These are phyloP conservation scores for Thermoascus crustaceus DNA, from an alignment of 2,329 filamentous ascomycete genomes.

Conservation along the genomic window DNA sequence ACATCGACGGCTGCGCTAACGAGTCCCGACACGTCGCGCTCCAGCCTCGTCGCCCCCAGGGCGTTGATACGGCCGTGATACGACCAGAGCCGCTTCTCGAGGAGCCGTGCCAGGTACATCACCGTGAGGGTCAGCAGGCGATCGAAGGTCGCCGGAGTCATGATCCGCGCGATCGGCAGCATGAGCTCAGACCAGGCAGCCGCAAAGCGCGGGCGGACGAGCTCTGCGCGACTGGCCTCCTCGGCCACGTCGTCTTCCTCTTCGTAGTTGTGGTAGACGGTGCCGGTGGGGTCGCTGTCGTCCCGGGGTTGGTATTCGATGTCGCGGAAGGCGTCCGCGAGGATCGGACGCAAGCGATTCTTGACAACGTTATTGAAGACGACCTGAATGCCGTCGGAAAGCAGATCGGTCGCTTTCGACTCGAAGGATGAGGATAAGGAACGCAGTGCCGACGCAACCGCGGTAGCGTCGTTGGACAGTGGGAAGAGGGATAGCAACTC, in stretches of 20 bases:
- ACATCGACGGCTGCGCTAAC: constrained; percentile 44
- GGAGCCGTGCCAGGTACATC: constrained; percentile 62
- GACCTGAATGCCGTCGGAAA: constrained; percentile 75
- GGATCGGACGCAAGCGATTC: constrained; percentile 70
- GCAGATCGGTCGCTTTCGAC: constrained; percentile 69
- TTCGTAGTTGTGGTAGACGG: constrained; percentile 37
- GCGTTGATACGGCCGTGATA: constrained; percentile 72
- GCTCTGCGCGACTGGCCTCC: constrained; percentile 45
- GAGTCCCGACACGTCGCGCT: constrained; percentile 73
- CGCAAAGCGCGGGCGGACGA: constrained; percentile 73
- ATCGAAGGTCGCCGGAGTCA: constrained; percentile 69
- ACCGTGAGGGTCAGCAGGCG: constrained; percentile 68
- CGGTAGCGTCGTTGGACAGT: constrained; percentile 64
- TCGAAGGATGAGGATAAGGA: constrained; percentile 65
- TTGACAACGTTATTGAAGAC: constrained; percentile 84
- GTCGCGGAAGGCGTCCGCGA: constrained; percentile 85
- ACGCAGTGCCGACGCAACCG: constrained; percentile 60
- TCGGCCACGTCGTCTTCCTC: constrained; percentile 21
- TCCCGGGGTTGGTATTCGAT: constrained; percentile 70
- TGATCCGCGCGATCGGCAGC: constrained; percentile 71
- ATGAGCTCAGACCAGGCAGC: constrained; percentile 79
- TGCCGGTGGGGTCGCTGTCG: constrained; percentile 30
- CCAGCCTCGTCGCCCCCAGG: constrained; percentile 72
- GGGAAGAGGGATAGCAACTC: constrained; percentile 63
- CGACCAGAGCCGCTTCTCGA: constrained; percentile 82